Base-by-base conservation (phyloP, 169 alveolate genomes). In the Eimeria maxima region DNA sequence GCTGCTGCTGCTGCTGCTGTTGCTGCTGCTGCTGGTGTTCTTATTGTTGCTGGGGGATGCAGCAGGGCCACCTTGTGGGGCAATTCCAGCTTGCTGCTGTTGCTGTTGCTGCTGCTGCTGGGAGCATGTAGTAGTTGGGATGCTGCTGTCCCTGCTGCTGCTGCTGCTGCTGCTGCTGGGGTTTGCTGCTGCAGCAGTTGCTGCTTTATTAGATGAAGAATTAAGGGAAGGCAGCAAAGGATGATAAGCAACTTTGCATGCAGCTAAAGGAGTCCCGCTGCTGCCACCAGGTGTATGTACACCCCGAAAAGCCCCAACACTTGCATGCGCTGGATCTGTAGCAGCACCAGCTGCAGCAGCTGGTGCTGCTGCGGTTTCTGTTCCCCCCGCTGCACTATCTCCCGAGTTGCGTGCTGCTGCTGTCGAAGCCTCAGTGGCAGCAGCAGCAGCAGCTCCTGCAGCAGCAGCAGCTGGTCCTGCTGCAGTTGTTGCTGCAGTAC, bases 161-260 rank as follows among this genome's bases (percentile, higher is more conserved):
- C 84, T 16, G 24, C 38, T 18, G 38, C 73, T 18, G 38, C 11
- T 63, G 7, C 20, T 7, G 57, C 93, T 33, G 81, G 42, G n/a
- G 57, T 78, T 33, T 50, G 73, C 90, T 47, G 90, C 71, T 80
- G 73, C 65, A 5, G 90, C 65, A 29, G 6, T n/a, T 81, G 67
- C 90, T 47, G 90, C 90, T 18, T 5, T 8, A 2, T 24, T 22
- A 24, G 42, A 63, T 4, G 22, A 63, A 38, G 27, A 60, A n/a
- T n/a, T n/a, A n/a, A 57, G 67, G 42, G 84, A 73, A 13, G 89
- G 89, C 24, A 42, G 89, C 65, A 80, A 24, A 47, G 89, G 89
- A 47, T 80, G 89, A 4, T 14, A 22, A 14, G 42, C 93, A 4
- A 60, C 73, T 53, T 57, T 53, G 24, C 1, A 57, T 1, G 93